Percentiles rank a stretch among this genome's conserved stretches.
These are phyloP conservation scores for Annulohypoxylon nitens DNA, from an alignment of 495 filamentous ascomycete species.

Conservation along the genomic window DNA sequence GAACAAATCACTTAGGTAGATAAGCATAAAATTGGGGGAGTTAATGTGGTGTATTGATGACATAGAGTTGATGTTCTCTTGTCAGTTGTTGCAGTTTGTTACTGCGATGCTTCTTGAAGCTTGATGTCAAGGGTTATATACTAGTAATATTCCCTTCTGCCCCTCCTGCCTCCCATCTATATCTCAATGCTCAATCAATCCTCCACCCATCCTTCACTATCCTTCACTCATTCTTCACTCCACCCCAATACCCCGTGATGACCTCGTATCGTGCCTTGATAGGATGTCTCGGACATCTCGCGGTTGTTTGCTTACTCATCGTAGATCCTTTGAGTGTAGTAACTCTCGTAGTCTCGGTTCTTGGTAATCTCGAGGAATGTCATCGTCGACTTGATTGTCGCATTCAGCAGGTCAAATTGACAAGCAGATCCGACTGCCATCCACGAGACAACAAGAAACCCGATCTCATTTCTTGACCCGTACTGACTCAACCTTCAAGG, in stretches of 20 bases:
- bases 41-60: neutral
- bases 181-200: neutral
- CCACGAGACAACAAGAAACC: neutral
- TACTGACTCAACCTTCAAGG: conserved; percentile 1
- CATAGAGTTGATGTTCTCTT: neutral
- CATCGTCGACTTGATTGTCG: neutral
- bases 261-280: neutral
- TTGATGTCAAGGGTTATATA: neutral
- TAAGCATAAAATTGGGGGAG: neutral
- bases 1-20: neutral
- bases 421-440: neutral
- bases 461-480: neutral
- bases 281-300: neutral
- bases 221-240: neutral
- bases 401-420: neutral
- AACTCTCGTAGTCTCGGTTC: neutral
- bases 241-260: neutral
- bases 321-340: neutral
- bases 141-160: neutral
- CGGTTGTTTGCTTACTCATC: neutral
- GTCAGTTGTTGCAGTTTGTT: neutral
- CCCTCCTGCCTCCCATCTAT: neutral
- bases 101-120: conserved; percentile 1
- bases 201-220: neutral
- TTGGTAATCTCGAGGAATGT: neutral